Evolutionary conservation across 2,329 filamentous ascomycete genomes (phyloP).

Genomic region (Herpomyces periplanetae): DNA sequence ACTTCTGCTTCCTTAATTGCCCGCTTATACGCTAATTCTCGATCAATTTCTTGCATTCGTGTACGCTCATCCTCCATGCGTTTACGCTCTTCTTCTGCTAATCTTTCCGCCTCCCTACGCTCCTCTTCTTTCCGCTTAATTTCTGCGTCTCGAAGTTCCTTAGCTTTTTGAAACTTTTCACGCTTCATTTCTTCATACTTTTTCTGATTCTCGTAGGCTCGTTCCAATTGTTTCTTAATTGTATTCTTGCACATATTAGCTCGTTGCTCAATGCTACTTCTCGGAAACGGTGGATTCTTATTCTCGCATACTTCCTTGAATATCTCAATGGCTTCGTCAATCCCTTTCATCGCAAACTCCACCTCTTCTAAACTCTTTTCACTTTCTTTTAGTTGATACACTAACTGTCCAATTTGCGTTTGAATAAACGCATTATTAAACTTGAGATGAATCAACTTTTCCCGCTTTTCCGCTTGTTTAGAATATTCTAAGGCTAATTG

Average conservation of each 20-base stretch:
- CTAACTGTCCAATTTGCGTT: constrained; percentile 51
- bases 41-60: constrained; percentile 31
- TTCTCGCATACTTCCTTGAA: constrained; percentile 18
- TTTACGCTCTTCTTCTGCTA: constrained; percentile 29
- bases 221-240: constrained; percentile 58
- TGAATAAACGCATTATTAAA: constrained; percentile 97
- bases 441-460: constrained; percentile 48
- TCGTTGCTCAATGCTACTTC: constrained; percentile 60
- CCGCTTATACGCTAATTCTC: constrained; percentile 26
- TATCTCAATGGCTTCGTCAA: constrained; percentile 45
- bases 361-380: constrained; percentile 44
- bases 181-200: constrained; percentile 83
- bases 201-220: constrained; percentile 40
- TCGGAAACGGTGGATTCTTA: constrained; percentile 44
- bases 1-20: constrained; percentile 25
- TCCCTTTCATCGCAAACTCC: constrained; percentile 31
- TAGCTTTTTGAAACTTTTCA: constrained; percentile 41
- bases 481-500: constrained; percentile 22
- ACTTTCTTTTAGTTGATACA: constrained; percentile 31
- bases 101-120: constrained; percentile 22
- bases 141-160: constrained; percentile 41
- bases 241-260: constrained; percentile 93
- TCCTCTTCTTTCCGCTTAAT: constrained; percentile 36
- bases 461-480: constrained; percentile 8
- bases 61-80: constrained; percentile 59